A percentile compares a stretch with the other conserved stretches of the same genome.
These are phyloP conservation scores for Tetrahymena malaccensis DNA, from an alignment of 73 alveolate species.

Conservation along the genomic window DNA sequence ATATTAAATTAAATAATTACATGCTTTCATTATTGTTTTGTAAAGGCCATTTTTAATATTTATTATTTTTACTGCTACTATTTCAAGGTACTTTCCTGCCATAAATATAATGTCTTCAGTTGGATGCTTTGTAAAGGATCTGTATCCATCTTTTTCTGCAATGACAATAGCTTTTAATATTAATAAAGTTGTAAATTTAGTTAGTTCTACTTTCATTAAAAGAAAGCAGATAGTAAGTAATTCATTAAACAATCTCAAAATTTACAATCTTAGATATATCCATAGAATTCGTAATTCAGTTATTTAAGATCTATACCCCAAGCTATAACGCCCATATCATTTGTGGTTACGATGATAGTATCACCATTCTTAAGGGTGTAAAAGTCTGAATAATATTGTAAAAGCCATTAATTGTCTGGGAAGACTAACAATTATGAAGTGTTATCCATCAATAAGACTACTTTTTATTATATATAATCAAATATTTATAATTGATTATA, in stretches of 20 bases:
- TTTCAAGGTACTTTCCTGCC: not conserved
- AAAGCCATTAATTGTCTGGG: not conserved
- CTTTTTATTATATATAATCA: not conserved
- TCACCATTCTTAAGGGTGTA: not conserved
- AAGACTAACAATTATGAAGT: not conserved
- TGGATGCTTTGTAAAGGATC: not conserved
- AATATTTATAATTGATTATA: not conserved
- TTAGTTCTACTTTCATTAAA: not conserved
- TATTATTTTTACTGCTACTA: not conserved
- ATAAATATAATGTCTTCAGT: not conserved
- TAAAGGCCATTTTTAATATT: not conserved
- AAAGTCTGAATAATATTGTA: not conserved
- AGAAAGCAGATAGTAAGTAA: not conserved
- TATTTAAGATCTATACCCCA: not conserved
- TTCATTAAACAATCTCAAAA: too few species aligned
- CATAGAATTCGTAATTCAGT: not conserved
- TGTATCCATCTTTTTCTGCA: not conserved
- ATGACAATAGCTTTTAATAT: not conserved
- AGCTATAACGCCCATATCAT: not conserved
- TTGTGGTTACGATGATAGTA: not conserved
- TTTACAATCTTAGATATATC: not conserved
- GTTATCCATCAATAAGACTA: not conserved
- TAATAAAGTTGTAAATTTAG: not conserved
- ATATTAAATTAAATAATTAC: not conserved
- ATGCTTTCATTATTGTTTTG: not conserved